Conservation (phyloP, 257 asterid species). For the Jacaranda mimosifolia region DNA sequence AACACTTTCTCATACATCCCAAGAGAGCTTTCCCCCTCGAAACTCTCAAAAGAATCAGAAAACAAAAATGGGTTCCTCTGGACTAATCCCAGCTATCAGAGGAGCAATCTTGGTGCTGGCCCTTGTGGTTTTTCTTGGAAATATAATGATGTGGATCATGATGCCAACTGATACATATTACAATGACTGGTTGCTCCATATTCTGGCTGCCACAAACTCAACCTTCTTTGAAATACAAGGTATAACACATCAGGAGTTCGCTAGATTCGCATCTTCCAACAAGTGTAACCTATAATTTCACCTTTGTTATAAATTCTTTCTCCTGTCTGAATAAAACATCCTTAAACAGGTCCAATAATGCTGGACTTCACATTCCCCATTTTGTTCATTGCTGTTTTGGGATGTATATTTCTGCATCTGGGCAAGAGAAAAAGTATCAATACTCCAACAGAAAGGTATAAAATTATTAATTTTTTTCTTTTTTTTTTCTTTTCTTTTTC, state of each 20-base stretch:
- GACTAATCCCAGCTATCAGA: slow-evolving; percentile 47
- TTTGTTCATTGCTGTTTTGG: slow-evolving; percentile 77
- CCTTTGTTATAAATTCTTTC: too few species aligned
- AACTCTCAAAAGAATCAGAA: neutral
- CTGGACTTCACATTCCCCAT: slow-evolving; percentile 83
- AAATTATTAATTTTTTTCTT: neutral
- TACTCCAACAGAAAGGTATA: slow-evolving; percentile 37
- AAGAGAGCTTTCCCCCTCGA: neutral
- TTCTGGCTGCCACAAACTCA: slow-evolving; percentile 63
- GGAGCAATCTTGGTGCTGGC: slow-evolving; percentile 55
- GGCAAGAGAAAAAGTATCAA: slow-evolving; percentile 44
- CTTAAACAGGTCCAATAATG: slow-evolving; percentile 62
- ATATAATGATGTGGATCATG: slow-evolving; percentile 84
- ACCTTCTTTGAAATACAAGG: slow-evolving; percentile 84
- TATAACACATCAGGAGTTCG: neutral
- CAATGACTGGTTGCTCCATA: slow-evolving; percentile 66
- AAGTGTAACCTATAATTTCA: too few species aligned
- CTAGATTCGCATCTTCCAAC: too few species aligned
- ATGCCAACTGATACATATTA: slow-evolving; percentile 83
- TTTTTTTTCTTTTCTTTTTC: neutral
- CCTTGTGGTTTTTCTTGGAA: slow-evolving; percentile 69
- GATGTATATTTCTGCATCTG: slow-evolving; percentile 71
- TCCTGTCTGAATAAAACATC: neutral
- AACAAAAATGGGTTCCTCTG: slow-evolving; percentile 43
- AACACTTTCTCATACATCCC: neutral